A percentile compares a stretch with the other conserved stretches of the same genome.
These are phyloP conservation scores for Neonectria sp. DNA, from an alignment of 2,329 filamentous ascomycete species.

Conservation along the genomic window DNA sequence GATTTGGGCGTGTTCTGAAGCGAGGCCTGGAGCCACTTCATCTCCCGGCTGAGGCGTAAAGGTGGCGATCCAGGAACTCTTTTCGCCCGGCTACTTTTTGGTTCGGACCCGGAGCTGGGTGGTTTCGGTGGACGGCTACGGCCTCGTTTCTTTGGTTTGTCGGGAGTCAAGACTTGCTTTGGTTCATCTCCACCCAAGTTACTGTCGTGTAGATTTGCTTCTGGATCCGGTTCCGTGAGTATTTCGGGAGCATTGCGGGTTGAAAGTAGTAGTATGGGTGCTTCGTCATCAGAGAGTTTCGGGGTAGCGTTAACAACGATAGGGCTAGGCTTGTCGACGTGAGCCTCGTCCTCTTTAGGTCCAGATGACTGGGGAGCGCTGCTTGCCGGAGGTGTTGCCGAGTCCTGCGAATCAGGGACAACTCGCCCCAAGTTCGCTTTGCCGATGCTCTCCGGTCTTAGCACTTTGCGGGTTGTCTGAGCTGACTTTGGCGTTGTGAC, in stretches of 20 bases:
- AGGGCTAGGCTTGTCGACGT: not conserved
- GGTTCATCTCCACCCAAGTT: not conserved
- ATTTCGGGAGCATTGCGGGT: constrained; percentile 22
- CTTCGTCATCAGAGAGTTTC: constrained; percentile 55
- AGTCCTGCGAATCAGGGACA: constrained; percentile 51
- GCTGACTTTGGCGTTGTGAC: constrained; percentile 1
- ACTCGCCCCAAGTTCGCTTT: constrained; percentile 23
- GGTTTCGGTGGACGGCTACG: constrained; percentile 29
- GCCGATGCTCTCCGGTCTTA: not conserved
- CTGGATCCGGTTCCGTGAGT: not conserved
- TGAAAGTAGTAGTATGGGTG: constrained; percentile 47
- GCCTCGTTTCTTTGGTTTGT: constrained; percentile 12
- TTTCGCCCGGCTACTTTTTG: not conserved
- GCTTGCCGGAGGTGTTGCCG: constrained; percentile 39
- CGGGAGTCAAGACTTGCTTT: not conserved
- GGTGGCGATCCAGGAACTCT: not conserved
- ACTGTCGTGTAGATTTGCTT: not conserved
- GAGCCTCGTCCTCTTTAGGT: not conserved
- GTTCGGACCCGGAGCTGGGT: not conserved
- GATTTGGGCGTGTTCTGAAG: constrained; percentile 15
- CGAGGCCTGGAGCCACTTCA: constrained; percentile 38
- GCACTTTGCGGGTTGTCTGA: not conserved
- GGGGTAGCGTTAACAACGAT: constrained; percentile 31
- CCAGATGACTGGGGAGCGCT: constrained; percentile 36
- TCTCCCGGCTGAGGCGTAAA: constrained; percentile 19